These are phyloP conservation scores for Hypoxylon subgilvum DNA, from an alignment of 495 filamentous ascomycete species.

Conservation along the genomic window DNA sequence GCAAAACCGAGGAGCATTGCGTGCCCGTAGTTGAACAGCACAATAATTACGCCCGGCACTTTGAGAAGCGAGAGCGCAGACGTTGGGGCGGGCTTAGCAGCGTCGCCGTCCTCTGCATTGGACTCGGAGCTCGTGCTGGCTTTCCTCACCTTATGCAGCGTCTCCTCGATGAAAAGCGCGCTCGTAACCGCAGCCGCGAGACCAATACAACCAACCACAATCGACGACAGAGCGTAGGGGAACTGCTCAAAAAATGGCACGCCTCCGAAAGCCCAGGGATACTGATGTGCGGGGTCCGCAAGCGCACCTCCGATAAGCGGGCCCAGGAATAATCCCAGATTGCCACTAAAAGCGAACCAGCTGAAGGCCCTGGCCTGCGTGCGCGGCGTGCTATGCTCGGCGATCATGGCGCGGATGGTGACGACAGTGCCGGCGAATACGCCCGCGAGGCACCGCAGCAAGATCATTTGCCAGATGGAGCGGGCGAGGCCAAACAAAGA, in stretches of 20 bases:
- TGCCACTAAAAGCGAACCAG: slow-evolving; percentile 72
- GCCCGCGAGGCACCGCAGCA: slow-evolving; percentile 69
- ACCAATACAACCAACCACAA: slow-evolving; percentile 58
- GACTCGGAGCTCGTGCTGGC: not conserved
- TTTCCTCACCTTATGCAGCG: slow-evolving; percentile 33
- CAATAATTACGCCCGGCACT: slow-evolving; percentile 63
- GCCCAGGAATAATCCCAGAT: slow-evolving; percentile 72
- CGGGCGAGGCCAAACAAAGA: slow-evolving; percentile 67
- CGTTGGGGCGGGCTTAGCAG: slow-evolving; percentile 36
- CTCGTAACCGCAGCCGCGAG: slow-evolving; percentile 55
- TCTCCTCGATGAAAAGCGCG: slow-evolving; percentile 63
- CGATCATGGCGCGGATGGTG: slow-evolving; percentile 73
- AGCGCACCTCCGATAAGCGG: slow-evolving; percentile 69
- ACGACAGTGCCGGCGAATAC: slow-evolving; percentile 72
- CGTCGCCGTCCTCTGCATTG: slow-evolving; percentile 37
- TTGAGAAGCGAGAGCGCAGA: slow-evolving; percentile 63
- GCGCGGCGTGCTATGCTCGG: slow-evolving; percentile 68
- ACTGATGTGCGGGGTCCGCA: slow-evolving; percentile 65
- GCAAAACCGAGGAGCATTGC: slow-evolving; percentile 66
- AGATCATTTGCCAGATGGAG: slow-evolving; percentile 68
- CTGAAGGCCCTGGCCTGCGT: slow-evolving; percentile 74
- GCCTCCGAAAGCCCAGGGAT: slow-evolving; percentile 58
- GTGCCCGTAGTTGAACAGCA: slow-evolving; percentile 66
- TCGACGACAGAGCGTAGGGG: slow-evolving; percentile 68
- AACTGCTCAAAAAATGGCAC: slow-evolving; percentile 64